Evolutionary conservation across 73 alveolate genomes (phyloP).

Genomic region (Paramecium primaurelia): DNA sequence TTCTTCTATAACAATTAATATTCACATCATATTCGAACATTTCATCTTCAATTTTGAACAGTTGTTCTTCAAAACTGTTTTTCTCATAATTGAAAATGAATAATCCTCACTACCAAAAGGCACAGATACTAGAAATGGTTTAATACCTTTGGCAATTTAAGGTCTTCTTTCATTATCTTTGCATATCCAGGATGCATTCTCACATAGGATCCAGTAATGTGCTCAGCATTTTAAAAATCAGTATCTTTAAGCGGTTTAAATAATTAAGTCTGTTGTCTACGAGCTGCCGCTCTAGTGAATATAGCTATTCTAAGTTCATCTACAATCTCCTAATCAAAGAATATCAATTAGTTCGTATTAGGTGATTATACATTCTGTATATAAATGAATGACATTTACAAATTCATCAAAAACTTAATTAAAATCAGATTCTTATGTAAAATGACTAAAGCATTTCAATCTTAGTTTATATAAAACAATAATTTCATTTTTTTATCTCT

Average conservation of each 20-base stretch:
- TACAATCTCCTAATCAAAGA: neutral
- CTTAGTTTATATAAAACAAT: neutral
- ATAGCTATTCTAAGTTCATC: neutral
- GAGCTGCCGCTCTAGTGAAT: constrained; percentile 24
- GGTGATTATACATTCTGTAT: constrained; percentile 35
- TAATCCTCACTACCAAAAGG: constrained; percentile 64
- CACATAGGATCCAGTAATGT: constrained; percentile 36
- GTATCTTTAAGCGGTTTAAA: constrained; percentile 46
- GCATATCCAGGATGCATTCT: constrained; percentile 56
- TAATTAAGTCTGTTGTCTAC: constrained; percentile 6
- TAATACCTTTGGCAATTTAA: neutral
- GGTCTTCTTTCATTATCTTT: neutral
- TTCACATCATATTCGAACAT: constrained; percentile 61
- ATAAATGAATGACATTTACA: neutral
- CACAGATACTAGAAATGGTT: constrained; percentile 36
- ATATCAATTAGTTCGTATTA: neutral
- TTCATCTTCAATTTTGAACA: constrained; percentile 63
- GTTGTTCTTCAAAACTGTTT: constrained; percentile 58
- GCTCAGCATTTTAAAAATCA: constrained; percentile 45
- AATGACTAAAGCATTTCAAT: neutral
- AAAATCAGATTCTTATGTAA: neutral
- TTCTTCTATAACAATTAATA: constrained; percentile 34
- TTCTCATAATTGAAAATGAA: constrained; percentile 56
- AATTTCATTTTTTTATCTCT: constrained; percentile 43
- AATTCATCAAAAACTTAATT: constrained; percentile 12